Conservation (phyloP, 257 asterid genomes). For the Scutellaria barbata region DNA sequence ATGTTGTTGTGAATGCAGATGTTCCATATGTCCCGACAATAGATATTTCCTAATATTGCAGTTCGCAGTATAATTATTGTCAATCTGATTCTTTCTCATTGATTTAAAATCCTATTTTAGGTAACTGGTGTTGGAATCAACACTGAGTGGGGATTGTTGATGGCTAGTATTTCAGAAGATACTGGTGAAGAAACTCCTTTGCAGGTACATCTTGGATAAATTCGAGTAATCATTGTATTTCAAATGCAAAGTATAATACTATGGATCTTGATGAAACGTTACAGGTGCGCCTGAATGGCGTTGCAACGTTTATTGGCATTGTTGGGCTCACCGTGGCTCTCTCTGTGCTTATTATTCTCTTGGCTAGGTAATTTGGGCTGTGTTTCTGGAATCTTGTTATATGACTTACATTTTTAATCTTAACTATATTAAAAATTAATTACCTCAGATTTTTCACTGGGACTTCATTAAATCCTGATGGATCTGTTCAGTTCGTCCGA, state of each 20-base stretch:
- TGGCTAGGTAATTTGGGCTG: constrained; percentile 59
- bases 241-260: constrained; percentile 12
- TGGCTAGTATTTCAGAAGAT: constrained; percentile 97
- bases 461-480: constrained; percentile 68
- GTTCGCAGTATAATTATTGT: background rate
- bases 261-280: constrained; percentile 31
- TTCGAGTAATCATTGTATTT: constrained; percentile 22
- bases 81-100: constrained; percentile 24
- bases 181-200: constrained; percentile 97
- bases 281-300: constrained; percentile 96
- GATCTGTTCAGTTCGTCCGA: constrained; percentile 72
- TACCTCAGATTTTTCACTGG: constrained; percentile 81
- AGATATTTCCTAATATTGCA: constrained; percentile 7
- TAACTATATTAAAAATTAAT: constrained; percentile 12
- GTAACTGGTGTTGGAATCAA: constrained; percentile 94
- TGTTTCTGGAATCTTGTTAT: constrained; percentile 21
- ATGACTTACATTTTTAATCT: constrained; percentile 26
- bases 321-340: constrained; percentile 93
- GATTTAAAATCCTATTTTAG: constrained; percentile 42
- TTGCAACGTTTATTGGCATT: constrained; percentile 90
- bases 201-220: constrained; percentile 59
- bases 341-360: constrained; percentile 70
- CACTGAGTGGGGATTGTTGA: constrained; percentile 98
- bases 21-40: background rate
- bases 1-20: constrained; percentile 7